Evolutionary conservation across 805 yeast species (phyloP).

Genomic region (Komagataella kurtzmanii): DNA sequence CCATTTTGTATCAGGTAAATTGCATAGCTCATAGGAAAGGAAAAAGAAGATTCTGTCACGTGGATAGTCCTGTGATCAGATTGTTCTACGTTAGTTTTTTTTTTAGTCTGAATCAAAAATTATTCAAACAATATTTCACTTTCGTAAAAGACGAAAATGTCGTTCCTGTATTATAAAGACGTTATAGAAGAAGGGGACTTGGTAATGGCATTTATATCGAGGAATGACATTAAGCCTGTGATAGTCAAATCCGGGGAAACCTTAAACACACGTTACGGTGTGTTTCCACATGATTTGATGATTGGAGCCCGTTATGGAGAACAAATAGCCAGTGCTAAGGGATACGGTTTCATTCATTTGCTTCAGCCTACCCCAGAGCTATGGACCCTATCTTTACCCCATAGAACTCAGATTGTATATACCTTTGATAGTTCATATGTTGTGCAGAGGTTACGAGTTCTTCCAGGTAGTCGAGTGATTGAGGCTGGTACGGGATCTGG

Average conservation of each 20-base stretch:
- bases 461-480: slow-evolving; percentile 65
- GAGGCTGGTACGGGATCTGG: slow-evolving; percentile 99
- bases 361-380: slow-evolving; percentile 89
- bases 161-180: slow-evolving; percentile 37
- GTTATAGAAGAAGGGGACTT: slow-evolving; percentile 76
- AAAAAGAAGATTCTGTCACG: background rate
- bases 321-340: slow-evolving; percentile 60
- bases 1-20: background rate
- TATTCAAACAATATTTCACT: background rate
- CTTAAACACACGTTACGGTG: slow-evolving; percentile 81
- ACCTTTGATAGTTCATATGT: slow-evolving; percentile 92
- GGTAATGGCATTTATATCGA: slow-evolving; percentile 73
- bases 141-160: slow-evolving; percentile 5
- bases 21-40: background rate
- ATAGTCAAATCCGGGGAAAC: slow-evolving; percentile 41
- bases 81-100: too few species aligned
- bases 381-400: slow-evolving; percentile 94
- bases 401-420: slow-evolving; percentile 94
- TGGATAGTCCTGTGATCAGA: background rate
- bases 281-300: slow-evolving; percentile 75
- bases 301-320: slow-evolving; percentile 74
- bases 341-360: slow-evolving; percentile 76
- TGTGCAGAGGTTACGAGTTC: slow-evolving; percentile 64
- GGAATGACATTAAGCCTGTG: slow-evolving; percentile 70
- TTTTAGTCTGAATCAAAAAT: too few species aligned